These are phyloP conservation scores for Pyrenochaeta sp. DNA, from an alignment of 2,329 filamentous ascomycete species.

Conservation along the genomic window DNA sequence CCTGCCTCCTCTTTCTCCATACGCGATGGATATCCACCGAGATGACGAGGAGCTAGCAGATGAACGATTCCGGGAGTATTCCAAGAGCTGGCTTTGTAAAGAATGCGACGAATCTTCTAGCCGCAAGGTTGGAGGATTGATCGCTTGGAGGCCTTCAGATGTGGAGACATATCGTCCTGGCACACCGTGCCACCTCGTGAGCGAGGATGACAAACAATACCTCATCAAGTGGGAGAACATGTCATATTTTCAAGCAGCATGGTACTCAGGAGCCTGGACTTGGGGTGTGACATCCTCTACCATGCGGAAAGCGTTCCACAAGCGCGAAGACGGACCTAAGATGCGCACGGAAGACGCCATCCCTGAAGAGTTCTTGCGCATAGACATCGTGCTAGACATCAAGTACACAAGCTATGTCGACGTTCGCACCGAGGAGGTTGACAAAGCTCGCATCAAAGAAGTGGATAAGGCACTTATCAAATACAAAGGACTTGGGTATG, in stretches of 20 bases:
- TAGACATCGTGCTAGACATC: constrained; percentile 89
- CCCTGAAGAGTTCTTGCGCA: constrained; percentile 81
- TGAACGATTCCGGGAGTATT: constrained; percentile 75
- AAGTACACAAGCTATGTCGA: constrained; percentile 69
- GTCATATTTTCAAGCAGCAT: constrained; percentile 83
- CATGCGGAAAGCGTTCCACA: constrained; percentile 80
- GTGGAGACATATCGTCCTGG: constrained; percentile 63
- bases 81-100: constrained; percentile 77
- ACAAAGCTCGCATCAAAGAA: constrained; percentile 74
- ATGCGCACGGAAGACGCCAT: constrained; percentile 80
- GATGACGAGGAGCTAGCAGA: constrained; percentile 61
- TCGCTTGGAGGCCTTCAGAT: constrained; percentile 84
- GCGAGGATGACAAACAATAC: constrained; percentile 86
- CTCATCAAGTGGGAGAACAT: constrained; percentile 84
- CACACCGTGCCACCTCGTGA: constrained; percentile 62
- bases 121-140: constrained; percentile 74
- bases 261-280: constrained; percentile 91
- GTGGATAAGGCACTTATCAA: constrained; percentile 83
- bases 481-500: constrained; percentile 89
- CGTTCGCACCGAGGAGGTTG: constrained; percentile 69
- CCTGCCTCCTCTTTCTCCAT: constrained; percentile 64
- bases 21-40: constrained; percentile 53
- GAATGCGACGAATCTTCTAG: constrained; percentile 71
- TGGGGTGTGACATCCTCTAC: constrained; percentile 69
- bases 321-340: constrained; percentile 72